phyloP scores from a whole-genome alignment of 2,329 filamentous ascomycete species.

The Botrytis byssoidea region DNA sequence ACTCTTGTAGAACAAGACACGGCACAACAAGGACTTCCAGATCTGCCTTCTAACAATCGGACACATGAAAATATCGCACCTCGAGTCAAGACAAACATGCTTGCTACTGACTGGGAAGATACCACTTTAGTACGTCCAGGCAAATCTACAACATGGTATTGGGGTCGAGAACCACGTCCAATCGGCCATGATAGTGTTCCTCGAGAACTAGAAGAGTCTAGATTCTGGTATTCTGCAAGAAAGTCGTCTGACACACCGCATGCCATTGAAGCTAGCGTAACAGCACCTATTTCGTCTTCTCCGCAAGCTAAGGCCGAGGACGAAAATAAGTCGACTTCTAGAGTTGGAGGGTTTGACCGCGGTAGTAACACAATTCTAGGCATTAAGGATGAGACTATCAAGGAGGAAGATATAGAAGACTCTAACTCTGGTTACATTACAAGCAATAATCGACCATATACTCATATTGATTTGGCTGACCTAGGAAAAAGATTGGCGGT shows the following conservation, averaged over 20 bases:
- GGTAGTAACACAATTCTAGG: background rate
- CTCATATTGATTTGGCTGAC: background rate
- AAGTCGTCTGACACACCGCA: background rate
- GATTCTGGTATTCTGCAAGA: background rate
- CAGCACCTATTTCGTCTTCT: background rate
- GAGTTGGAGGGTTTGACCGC: background rate
- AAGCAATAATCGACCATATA: background rate
- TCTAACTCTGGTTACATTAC: background rate
- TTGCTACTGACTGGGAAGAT: background rate
- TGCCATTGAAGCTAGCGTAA: background rate
- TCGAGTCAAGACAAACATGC: background rate
- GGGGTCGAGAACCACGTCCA: background rate
- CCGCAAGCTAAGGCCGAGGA: background rate
- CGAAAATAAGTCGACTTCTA: background rate
- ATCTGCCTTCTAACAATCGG: no score
- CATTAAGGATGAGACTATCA: background rate
- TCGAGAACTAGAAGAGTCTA: background rate
- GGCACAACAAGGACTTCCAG: background rate
- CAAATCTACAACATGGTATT: background rate
- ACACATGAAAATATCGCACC: background rate
- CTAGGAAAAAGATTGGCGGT: background rate
- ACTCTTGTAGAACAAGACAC: background rate
- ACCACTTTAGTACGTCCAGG: background rate
- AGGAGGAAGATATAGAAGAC: background rate
- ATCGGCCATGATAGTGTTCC: background rate